A percentile compares a stretch with the other conserved stretches of the same genome.
phyloP scores from a whole-genome alignment of 768 basidiomycete genomes.

The Leccinum arenicola region DNA sequence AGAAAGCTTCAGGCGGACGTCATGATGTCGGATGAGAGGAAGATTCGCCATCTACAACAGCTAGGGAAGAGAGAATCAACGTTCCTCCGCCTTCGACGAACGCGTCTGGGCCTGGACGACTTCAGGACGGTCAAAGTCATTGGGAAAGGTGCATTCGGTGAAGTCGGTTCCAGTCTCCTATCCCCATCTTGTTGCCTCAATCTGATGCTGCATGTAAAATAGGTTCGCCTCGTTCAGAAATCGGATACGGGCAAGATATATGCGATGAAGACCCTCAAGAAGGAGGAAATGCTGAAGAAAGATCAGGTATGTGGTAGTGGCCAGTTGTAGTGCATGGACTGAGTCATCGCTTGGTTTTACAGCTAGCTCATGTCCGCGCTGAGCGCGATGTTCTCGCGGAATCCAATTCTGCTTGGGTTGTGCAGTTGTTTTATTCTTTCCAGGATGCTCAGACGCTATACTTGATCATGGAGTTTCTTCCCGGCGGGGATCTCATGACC shows the following conservation, averaged over 20 bases:
- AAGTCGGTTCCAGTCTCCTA: slow-evolving; percentile 48
- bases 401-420: slow-evolving; percentile 94
- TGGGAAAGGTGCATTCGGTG: slow-evolving; percentile 98
- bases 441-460: slow-evolving; percentile 92
- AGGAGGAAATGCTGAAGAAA: slow-evolving; percentile 99
- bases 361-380: slow-evolving; percentile 97
- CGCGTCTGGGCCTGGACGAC: slow-evolving; percentile 86
- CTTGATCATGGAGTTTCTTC: slow-evolving; percentile 98
- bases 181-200: not conserved
- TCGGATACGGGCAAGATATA: slow-evolving; percentile 97
- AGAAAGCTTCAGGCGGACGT: slow-evolving; percentile 69
- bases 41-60: slow-evolving; percentile 77
- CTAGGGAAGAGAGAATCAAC: slow-evolving; percentile 87
- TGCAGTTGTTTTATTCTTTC: slow-evolving; percentile 97
- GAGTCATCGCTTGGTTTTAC: slow-evolving; percentile 1
- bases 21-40: slow-evolving; percentile 77
- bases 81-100: slow-evolving; percentile 83
- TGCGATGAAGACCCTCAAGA: slow-evolving; percentile 97
- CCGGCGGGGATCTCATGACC: slow-evolving; percentile 98
- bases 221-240: slow-evolving; percentile 94
- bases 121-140: slow-evolving; percentile 98
- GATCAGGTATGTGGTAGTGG: slow-evolving; percentile 68
- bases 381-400: slow-evolving; percentile 97
- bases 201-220: not conserved
- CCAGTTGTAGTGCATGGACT: slow-evolving; percentile 1